Percentiles rank a stretch among this genome's conserved stretches.
Evolutionary conservation across 768 basidiomycete genomes (phyloP).

Genomic region (Phanerochaete sordida): DNA sequence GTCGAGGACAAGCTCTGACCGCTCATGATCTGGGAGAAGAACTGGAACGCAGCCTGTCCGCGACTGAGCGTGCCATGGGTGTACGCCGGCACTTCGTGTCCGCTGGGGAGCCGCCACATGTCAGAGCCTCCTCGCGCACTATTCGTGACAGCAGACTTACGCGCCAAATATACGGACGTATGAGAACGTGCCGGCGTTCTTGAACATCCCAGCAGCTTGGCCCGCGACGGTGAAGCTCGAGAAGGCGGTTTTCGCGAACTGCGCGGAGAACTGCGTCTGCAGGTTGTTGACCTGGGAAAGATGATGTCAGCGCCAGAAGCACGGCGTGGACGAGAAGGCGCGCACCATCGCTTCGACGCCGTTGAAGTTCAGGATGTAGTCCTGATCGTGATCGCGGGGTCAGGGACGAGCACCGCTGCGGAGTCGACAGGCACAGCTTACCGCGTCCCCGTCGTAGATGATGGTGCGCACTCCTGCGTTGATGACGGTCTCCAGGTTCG

Average conservation of each 20-base stretch:
- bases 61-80: constrained; percentile 18
- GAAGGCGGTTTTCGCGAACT: constrained; percentile 41
- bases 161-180: constrained; percentile 46
- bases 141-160: constrained; percentile 12
- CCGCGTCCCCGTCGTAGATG: constrained; percentile 57
- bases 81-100: constrained; percentile 30
- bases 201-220: constrained; percentile 46
- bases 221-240: constrained; percentile 48
- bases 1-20: constrained; percentile 22
- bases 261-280: constrained; percentile 40
- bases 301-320: not conserved
- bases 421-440: constrained; percentile 23
- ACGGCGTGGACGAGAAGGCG: not conserved
- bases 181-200: constrained; percentile 56
- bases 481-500: constrained; percentile 53
- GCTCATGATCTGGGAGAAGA: constrained; percentile 31
- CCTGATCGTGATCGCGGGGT: constrained; percentile 18
- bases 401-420: not conserved
- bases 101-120: constrained; percentile 12
- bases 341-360: constrained; percentile 59
- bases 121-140: not conserved
- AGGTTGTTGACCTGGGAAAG: constrained; percentile 39
- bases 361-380: constrained; percentile 51
- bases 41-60: constrained; percentile 25
- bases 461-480: constrained; percentile 52